phyloP scores from a whole-genome alignment of 75 land plant species.

The Cryptomeria japonica region DNA sequence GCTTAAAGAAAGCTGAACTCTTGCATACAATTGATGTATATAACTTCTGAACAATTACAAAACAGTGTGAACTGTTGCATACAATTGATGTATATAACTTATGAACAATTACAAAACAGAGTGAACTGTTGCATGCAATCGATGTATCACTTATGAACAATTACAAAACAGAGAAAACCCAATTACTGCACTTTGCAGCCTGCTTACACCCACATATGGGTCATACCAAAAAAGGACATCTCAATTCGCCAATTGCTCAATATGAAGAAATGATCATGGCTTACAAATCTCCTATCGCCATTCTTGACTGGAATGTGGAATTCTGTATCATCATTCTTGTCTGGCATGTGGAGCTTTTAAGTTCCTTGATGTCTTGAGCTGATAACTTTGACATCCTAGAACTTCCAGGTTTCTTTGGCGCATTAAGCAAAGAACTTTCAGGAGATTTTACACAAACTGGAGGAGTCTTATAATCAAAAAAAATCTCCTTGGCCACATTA shows the following conservation, averaged over 20 bases:
- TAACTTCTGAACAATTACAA: neutral
- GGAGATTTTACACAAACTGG: neutral
- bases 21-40: neutral
- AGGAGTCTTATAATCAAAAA: neutral
- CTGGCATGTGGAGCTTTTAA: neutral
- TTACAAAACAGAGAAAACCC: neutral
- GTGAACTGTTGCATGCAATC: neutral
- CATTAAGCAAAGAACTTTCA: neutral
- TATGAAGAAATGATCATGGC: neutral
- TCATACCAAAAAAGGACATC: neutral
- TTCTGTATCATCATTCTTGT: neutral
- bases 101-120: neutral
- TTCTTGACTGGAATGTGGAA: neutral
- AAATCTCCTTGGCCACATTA: neutral
- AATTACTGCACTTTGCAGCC: neutral
- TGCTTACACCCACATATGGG: neutral
- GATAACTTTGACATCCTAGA: neutral
- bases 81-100: neutral
- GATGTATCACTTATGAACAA: neutral
- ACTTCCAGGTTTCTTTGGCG: neutral
- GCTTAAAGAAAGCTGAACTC: neutral
- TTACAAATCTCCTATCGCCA: neutral
- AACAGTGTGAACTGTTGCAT: too few species aligned
- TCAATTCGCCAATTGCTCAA: neutral
- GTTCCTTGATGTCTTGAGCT: neutral